A percentile compares a stretch with the other conserved stretches of the same genome.
These are phyloP conservation scores for Artemisia tridentata DNA, from an alignment of 129 eudicot species.

Conservation along the genomic window DNA sequence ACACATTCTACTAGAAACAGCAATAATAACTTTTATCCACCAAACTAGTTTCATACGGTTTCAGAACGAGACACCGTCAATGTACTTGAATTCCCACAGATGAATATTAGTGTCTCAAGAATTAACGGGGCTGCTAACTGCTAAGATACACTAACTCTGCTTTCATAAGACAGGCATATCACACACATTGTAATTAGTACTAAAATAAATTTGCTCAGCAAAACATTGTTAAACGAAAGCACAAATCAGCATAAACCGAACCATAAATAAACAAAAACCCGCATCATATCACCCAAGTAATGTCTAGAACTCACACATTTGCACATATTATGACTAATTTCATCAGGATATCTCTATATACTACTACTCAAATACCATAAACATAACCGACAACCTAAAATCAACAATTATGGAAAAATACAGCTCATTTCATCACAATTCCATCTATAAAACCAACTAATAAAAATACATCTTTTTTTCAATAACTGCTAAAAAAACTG, in stretches of 20 bases:
- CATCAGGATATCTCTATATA: slow-evolving; percentile 10
- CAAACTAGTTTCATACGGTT: neutral
- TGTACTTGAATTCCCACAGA: neutral
- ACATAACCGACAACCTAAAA: slow-evolving; percentile 12
- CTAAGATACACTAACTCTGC: slow-evolving; percentile 17
- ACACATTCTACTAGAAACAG: neutral
- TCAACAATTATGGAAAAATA: slow-evolving; percentile 7
- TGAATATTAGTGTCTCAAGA: neutral
- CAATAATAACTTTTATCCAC: neutral
- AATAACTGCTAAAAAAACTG: neutral
- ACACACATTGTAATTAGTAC: slow-evolving; percentile 1
- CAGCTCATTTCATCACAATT: slow-evolving; percentile 2
- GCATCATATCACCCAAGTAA: neutral
- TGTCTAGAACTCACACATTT: neutral
- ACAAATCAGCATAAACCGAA: slow-evolving; percentile 13
- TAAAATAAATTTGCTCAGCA: neutral
- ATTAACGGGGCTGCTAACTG: neutral
- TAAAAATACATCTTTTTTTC: neutral
- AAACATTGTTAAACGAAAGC: neutral
- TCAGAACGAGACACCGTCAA: neutral
- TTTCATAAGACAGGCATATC: neutral
- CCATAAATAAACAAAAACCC: slow-evolving; percentile 16
- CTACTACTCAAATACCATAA: neutral
- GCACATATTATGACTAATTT: slow-evolving; percentile 7
- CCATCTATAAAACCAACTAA: no score